Evolutionary conservation across 192 early-diverging fungal genomes (phyloP), one percentile per base, ranked within the genome.

Genomic region (Paraglomus brasilianum): DNA sequence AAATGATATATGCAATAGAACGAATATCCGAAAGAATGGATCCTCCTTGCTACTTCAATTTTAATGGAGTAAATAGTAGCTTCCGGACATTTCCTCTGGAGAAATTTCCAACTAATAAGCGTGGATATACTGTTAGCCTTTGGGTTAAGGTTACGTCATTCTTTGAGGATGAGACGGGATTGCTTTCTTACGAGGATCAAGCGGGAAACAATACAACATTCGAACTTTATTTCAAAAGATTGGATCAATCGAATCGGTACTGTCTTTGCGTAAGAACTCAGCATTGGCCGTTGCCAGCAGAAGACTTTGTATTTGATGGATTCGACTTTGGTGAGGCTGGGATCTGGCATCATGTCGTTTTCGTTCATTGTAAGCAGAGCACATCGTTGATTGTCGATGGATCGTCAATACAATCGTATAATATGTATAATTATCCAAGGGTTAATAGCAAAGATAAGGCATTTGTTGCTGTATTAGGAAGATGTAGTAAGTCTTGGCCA

Each of bases 1-100:
- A 78, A 62, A 78, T 78, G 77, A 78, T 78, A 71, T 78, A 78
- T 19, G 73, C 77, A 8, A 78, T 78, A 64, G 77, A 78, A 45
- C 72, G 74, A 46, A 75, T 78, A 14, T 78, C 77, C 13, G 77
- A 78, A 63, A 59, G 77, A n/a, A 74, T 78, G 14, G 77, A 78
- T 45, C 77, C 77, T 38, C 72, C 77, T 15, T 70, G 70, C 15
- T 78, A 78, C 48, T 78, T 78, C 55, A 78, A 78, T 58, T 78
- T 78, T 21, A 78, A 78, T 39, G 77, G 77, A 13, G 45, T 78
- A 10, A 50, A 78, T 24, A 70, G 73, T 8, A 72, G 70, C n/a
- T 38, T 78, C 43, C 72, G 71, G 42, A 78, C 77, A 17, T 24
- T 69, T 19, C 67, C 77, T 22, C 53, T 78, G 6, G 77, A 78